phyloP scores from a whole-genome alignment of 2,329 filamentous ascomycete genomes.

The Fusarium guadeloupense region DNA sequence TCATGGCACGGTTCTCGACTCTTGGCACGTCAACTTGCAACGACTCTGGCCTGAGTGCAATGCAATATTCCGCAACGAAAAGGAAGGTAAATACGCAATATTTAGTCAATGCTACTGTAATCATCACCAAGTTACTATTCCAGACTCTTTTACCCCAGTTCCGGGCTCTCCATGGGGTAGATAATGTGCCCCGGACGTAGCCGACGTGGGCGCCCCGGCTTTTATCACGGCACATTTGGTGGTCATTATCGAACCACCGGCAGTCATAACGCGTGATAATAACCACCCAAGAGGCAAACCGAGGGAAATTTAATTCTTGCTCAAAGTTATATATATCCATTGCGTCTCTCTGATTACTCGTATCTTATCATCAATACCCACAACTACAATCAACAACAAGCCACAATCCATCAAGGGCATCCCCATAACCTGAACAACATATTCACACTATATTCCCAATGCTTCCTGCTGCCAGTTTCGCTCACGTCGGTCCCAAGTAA shows the following conservation, averaged over 20 bases:
- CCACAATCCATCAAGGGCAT: neutral
- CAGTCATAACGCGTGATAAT: constrained; percentile 33
- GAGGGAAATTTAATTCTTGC: constrained; percentile 1
- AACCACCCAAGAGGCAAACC: neutral
- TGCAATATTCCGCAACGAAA: neutral
- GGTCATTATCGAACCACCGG: constrained; percentile 38
- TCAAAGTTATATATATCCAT: constrained; percentile 27
- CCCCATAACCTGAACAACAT: neutral
- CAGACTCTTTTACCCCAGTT: neutral
- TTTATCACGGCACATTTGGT: constrained; percentile 22
- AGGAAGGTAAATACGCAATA: neutral
- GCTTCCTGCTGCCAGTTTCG: constrained; percentile 25
- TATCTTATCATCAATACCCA: neutral
- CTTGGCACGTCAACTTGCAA: neutral
- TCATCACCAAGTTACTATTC: constrained; percentile 4
- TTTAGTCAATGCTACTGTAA: neutral
- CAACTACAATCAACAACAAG: neutral
- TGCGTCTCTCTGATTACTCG: neutral
- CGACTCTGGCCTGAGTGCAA: neutral
- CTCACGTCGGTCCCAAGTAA: constrained; percentile 30
- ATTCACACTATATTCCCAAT: constrained; percentile 21
- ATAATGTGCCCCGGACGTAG: constrained; percentile 19
- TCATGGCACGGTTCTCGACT: constrained; percentile 16
- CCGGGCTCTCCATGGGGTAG: constrained; percentile 8
- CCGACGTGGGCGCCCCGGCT: constrained; percentile 27